Conservation (phyloP, 257 asterid species). For the Ligustrum vulgare region DNA sequence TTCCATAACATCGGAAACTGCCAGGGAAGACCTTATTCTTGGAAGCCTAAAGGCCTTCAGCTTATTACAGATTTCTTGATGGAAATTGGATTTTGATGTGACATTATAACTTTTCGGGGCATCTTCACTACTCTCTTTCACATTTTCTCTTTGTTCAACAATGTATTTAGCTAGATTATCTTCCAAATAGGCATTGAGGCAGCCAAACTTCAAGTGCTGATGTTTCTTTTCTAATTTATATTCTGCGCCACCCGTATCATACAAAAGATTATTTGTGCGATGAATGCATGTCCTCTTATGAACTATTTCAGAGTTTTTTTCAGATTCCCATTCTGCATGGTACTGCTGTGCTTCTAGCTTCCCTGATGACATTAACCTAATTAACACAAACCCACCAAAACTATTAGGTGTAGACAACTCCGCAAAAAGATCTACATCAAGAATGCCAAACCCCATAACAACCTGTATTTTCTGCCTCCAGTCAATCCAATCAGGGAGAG, state of each 20-base stretch:
- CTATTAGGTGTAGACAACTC: constrained; percentile 32
- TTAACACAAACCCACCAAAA: constrained; percentile 54
- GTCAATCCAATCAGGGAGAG: constrained; percentile 69
- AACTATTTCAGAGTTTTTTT: constrained; percentile 26
- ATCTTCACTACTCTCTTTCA: constrained; percentile 23
- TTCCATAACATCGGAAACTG: constrained; percentile 33
- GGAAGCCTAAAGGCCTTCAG: constrained; percentile 38
- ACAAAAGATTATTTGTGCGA: constrained; percentile 44
- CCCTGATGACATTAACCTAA: constrained; percentile 70
- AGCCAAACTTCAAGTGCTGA: constrained; percentile 43
- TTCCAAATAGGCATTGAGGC: constrained; percentile 49
- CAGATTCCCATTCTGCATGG: constrained; percentile 46
- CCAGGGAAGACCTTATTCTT: constrained; percentile 24
- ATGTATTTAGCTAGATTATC: constrained; percentile 41
- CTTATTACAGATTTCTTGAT: constrained; percentile 42
- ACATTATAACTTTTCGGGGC: constrained; percentile 22
- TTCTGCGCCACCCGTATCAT: constrained; percentile 31
- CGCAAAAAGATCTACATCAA: constrained; percentile 35
- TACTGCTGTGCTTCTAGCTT: constrained; percentile 71
- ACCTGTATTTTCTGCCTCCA: constrained; percentile 75
- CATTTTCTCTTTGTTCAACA: constrained; percentile 32
- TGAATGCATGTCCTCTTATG: constrained; percentile 39
- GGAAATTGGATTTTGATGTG: constrained; percentile 23
- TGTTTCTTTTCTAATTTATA: constrained; percentile 33
- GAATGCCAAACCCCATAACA: constrained; percentile 67